Base-by-base conservation (phyloP, 78 protist genomes). In the Chrysochromulina parva region DNA sequence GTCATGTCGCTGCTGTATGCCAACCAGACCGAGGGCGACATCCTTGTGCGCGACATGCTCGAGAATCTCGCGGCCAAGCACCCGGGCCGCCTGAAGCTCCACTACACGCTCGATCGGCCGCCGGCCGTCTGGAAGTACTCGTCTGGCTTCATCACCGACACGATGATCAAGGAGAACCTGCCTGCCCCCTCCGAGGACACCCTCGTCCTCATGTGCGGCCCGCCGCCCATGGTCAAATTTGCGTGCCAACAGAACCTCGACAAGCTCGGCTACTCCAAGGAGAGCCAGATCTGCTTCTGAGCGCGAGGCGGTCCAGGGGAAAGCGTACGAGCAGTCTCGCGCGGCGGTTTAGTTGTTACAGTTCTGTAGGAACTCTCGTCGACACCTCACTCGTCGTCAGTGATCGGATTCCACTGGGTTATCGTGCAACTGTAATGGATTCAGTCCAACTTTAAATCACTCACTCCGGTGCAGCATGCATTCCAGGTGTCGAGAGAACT, bases 1-100 rank as follows among this genome's bases (percentile, higher is more conserved):
- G 38, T 16, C 52, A 19, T 95, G 24, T 22, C 28, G 14, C 93
- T 95, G 22, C 62, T 95, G 22, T 95, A 71, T 55, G 96, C 96
- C 66, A 95, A 95, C 95, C 81, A 90, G 74, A 57, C 94, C 0
- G 95, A 90, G 54, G 85, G 69, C 14, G 96, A 94, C 73, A 94
- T 94, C 55, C 92, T 94, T 55, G 65, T 95, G 47, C 85, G 93
- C 82, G 91, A 78, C 4, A 85, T 65, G 89, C 86, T 90, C n/a
- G 95, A 92, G 66, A 52, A 57, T 26, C 3, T 59, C 9, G 90
- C 88, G 4, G 52, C 0, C 17, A 52, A 53, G 54, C 58, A 89
- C 76, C 58, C 91, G 24, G 90, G 54, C 26, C 57, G 22, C 26
- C 85, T 92, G 88, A 58, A 58, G 62, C 24, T 58, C 24, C 62